Evolutionary conservation across 2,329 filamentous ascomycete genomes (phyloP), one percentile per base, ranked within the genome.

Genomic region (Fusarium setosum): DNA sequence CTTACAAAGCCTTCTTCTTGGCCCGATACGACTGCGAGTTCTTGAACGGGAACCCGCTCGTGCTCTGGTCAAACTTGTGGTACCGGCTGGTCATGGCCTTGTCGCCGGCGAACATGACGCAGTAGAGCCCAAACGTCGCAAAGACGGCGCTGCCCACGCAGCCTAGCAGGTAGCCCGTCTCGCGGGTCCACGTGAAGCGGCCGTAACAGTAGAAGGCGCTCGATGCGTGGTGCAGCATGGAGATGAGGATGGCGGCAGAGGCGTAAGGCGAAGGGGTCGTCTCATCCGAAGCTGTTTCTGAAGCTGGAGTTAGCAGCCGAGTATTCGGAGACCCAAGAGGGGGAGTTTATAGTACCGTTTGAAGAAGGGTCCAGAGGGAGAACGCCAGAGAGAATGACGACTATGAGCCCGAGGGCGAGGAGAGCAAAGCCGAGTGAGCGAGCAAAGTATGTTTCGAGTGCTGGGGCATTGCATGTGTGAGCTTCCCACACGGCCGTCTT

Each of bases 381-480:
- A 3, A 86, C 84, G 44, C 92, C 92, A 1, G 91, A 91, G 26
- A 94, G 83, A 32, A 92, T 82, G 34, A 94, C 78, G n/a, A 85
- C 84, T 12, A 91, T 77, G 7, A 89, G 73, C 29, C 88, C 88
- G 24, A 95, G 79, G 10, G 88, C 80, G 20, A 94, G 80, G 41
- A 93, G 84, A 26, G 88, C 81, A 56, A 94, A 81, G 64, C 90
- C 92, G 2, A 93, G 84, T 24, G 85, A 87, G 38, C 92, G 90
- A 50, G 88, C 88, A 75, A 94, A 89, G 83, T 95, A 95, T 56
- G 86, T 79, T 76, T 94, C 91, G 29, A 93, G 81, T 21, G 61
- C 72, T 73, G n/a, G n/a, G 34, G 79, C n/a, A 18, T 3, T 29
- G 15, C 1, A 17, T n/a, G 32, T 17, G n/a, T 6, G 6, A 26